Conservation (phyloP, 345 rosid genomes). For the Cardiospermum halicacabum region DNA sequence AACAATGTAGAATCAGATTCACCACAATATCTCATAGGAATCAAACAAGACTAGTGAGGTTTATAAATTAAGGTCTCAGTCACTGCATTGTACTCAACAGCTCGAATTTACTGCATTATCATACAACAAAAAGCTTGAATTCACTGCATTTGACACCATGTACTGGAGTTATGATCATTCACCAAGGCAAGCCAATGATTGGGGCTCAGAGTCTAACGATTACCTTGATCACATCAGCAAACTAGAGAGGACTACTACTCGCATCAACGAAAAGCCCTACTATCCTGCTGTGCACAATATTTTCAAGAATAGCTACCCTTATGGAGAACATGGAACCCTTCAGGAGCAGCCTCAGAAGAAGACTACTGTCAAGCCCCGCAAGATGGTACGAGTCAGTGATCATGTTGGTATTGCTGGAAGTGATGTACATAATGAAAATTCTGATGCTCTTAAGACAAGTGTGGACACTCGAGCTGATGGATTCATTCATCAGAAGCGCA, state of each 20-base stretch:
- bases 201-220: constrained; percentile 30
- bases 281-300: constrained; percentile 38
- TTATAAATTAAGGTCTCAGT: constrained; percentile 25
- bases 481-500: constrained; percentile 35
- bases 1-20: constrained; percentile 18
- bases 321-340: neutral
- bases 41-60: constrained; percentile 11
- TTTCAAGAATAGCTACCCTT: constrained; percentile 26
- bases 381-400: constrained; percentile 37
- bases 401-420: constrained; percentile 11
- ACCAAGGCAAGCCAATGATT: constrained; percentile 18
- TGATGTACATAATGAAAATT: neutral
- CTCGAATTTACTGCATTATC: too few relatives aligned
- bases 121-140: too few relatives aligned
- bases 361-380: constrained; percentile 19
- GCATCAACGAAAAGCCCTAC: constrained; percentile 27
- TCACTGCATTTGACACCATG: too few relatives aligned
- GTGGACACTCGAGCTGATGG: constrained; percentile 25
- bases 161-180: constrained; percentile 7
- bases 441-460: constrained; percentile 9
- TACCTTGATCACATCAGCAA: constrained; percentile 28
- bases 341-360: neutral
- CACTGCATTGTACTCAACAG: neutral
- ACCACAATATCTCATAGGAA: neutral
- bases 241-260: constrained; percentile 26